Evolutionary conservation across 352 stramenopile species (phyloP), one percentile per base, ranked within the genome.

Genomic region (Salisapilia sapeloensis): DNA sequence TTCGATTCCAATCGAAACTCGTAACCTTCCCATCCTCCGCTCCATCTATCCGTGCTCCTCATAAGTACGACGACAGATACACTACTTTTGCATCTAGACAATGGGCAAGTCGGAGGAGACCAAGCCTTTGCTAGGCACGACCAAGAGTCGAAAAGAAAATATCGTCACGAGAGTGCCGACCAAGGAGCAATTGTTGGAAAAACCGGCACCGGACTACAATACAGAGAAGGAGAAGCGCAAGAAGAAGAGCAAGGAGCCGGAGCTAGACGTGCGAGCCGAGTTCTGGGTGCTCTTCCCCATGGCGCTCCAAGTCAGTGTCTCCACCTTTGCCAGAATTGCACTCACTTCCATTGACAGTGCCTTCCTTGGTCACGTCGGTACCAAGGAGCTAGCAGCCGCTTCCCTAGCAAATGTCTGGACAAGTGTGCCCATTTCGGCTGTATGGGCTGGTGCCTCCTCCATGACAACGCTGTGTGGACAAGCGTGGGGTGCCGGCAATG

Each of bases 401-500:
- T 85, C 72, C 29, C 50, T 89, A 6, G 55, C 72, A 29, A 77
- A 58, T 2, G 61, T 81, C 5, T 89, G 70, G 69, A 85, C 70
- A 13, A 66, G 52, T 29, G 66, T 84, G 24, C 69, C 72, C 29
- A 42, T 89, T 13, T 53, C 55, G 8, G 62, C 50, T 21, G 67
- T 84, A 13, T 89, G 72, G 72, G 63, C 60, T 4, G 59, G 62
- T 13, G 62, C 60, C 0, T 76, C 72, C 14, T 67, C 69, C 6
- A 53, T 89, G 28, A 71, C 80, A 26, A 86, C 70, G 48, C 56
- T 86, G 12, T 83, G 66, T 30, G 66, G 70, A 6, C 70, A 86
- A 42, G 70, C 70, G 1, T 80, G 62, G 58, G 70, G 70, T 14
- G 70, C 70, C 5, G 48, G 63, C 37, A 86, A 86, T 48, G 46